Evolutionary conservation across 441 rosid genomes (phyloP), one percentile per base, ranked within the genome.

Genomic region (Kokia cookei): DNA sequence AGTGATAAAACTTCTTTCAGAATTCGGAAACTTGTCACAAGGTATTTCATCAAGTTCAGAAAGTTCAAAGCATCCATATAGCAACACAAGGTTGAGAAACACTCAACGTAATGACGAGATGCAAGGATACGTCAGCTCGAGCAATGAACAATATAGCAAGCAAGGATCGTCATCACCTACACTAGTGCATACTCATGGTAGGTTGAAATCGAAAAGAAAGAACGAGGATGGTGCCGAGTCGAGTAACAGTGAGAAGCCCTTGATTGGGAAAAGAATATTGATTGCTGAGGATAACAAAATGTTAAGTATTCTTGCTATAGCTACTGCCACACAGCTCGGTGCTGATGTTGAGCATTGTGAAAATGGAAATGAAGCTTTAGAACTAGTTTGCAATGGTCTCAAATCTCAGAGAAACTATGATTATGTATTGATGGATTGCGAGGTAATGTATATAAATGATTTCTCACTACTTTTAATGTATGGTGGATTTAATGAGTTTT

Each of bases 401-500:
- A 73, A 19, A 12, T 73, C 76, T 66, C 83, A 75, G 71, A 69
- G 45, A n/a, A 47, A 79, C 29, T 90, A 84, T 55, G 90, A 90
- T 76, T 90, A 73, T 74, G 82, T 94, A 70, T 57, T 94, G 51
- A 94, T 92, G 97, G 98, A 94, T 45, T 92, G 96, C 50, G 79
- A 88, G 95, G 97, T 94, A 85, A 82, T 19, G 9, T 54, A 72
- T 11, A 54, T 40, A 10, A 5, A 37, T 37, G 40, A 19, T 54
- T 69, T 53, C 62, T 35, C 2, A 32, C 8, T 4, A 12, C 17
- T 50, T 19, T 55, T 75, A 40, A 7, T 37, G 40, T 37, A 1
- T 37, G 40, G 40, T 12, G 26, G n/a, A 15, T 26, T 45, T 6
- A 19, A 59, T 7, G 27, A 19, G 26, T 4, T n/a, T 22, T 68